Evolutionary conservation across 2,329 filamentous ascomycete species (phyloP).

Genomic region (Lachnellula subtilissima): DNA sequence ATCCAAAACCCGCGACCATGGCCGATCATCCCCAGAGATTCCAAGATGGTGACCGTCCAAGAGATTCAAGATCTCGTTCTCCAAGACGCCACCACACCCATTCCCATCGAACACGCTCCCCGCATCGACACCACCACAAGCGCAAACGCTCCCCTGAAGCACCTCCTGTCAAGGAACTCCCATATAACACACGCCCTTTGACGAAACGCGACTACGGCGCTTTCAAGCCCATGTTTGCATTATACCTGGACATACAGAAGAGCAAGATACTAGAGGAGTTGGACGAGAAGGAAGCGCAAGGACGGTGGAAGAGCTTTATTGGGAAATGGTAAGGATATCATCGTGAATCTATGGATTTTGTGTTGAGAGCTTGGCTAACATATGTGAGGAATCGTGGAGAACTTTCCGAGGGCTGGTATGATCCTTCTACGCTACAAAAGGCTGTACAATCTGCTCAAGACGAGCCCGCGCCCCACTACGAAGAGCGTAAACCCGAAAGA

Average conservation of each 20-base stretch:
- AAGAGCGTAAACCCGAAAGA: neutral
- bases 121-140: conserved; percentile 32
- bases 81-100: conserved; percentile 9
- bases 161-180: conserved; percentile 41
- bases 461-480: conserved; percentile 3
- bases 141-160: conserved; percentile 26
- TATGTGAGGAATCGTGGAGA: conserved; percentile 71
- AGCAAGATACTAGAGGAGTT: conserved; percentile 63
- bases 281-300: conserved; percentile 68
- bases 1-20: neutral
- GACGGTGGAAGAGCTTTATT: conserved; percentile 91
- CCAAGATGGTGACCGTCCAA: neutral
- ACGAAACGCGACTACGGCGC: conserved; percentile 61
- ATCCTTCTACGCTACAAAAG: conserved; percentile 54
- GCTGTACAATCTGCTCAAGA: conserved; percentile 19
- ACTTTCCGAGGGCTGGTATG: conserved; percentile 89
- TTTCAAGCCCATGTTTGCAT: conserved; percentile 70
- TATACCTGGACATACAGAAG: conserved; percentile 88
- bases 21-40: neutral
- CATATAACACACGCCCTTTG: conserved; percentile 61
- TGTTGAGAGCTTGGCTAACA: conserved; percentile 38
- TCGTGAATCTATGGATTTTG: conserved; percentile 1
- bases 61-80: conserved; percentile 16
- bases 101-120: conserved; percentile 17
- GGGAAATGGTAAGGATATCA: conserved; percentile 65